These are phyloP conservation scores for Lactarius quietus DNA, from an alignment of 768 basidiomycete genomes.

Conservation along the genomic window DNA sequence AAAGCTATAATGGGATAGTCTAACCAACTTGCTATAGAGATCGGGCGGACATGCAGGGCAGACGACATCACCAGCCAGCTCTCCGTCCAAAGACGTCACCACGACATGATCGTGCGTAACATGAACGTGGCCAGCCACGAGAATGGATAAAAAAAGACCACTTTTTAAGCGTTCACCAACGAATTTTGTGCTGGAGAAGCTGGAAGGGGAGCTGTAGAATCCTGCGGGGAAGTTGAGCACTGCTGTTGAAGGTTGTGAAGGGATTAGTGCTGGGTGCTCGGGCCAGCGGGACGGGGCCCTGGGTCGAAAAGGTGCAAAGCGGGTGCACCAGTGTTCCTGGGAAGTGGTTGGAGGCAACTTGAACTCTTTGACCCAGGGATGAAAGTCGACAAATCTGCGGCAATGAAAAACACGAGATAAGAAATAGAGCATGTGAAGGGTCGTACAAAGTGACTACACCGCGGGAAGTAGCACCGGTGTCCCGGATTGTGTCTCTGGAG, in stretches of 20 bases:
- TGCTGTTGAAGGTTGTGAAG: background rate
- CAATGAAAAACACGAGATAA: background rate
- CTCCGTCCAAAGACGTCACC: background rate
- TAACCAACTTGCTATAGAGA: background rate
- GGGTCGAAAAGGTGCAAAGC: background rate
- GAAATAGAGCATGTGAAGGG: background rate
- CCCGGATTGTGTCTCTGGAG: background rate
- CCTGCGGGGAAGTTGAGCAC: background rate
- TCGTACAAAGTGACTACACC: slow-evolving; percentile 1
- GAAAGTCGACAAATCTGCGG: background rate
- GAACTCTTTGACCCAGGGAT: background rate
- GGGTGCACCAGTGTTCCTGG: background rate
- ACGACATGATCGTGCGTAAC: too few relatives aligned
- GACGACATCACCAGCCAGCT: background rate
- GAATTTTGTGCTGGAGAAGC: background rate
- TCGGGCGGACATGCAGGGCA: too few relatives aligned
- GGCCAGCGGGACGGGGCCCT: background rate
- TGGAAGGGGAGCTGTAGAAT: background rate
- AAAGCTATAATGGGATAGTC: background rate
- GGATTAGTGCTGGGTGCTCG: background rate
- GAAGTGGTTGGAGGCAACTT: background rate
- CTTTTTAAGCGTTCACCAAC: background rate
- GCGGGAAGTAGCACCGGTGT: background rate
- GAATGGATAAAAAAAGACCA: background rate
- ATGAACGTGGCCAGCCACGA: background rate